A percentile compares a stretch with the other conserved stretches of the same genome.
phyloP scores from a whole-genome alignment of 2,329 filamentous ascomycete species.

The Aureobasidium sp. region DNA sequence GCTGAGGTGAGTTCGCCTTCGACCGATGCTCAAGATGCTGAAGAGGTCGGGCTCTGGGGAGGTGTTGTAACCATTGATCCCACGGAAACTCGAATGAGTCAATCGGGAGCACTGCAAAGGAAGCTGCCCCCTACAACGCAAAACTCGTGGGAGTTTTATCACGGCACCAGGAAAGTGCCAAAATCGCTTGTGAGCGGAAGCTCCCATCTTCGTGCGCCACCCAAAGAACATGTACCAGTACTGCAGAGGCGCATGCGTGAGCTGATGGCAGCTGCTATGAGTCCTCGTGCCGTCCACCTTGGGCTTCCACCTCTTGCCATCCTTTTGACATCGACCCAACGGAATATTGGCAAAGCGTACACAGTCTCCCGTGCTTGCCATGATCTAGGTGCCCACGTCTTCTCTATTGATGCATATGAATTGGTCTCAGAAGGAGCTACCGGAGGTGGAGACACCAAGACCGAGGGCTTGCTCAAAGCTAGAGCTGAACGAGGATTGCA shows the following conservation, averaged over 20 bases:
- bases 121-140: slow-evolving; percentile 68
- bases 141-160: slow-evolving; percentile 84
- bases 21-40: slow-evolving; percentile 45
- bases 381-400: slow-evolving; percentile 85
- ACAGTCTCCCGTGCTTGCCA: slow-evolving; percentile 69
- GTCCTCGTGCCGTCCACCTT: slow-evolving; percentile 75
- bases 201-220: slow-evolving; percentile 34
- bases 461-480: slow-evolving; percentile 81
- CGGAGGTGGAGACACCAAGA: slow-evolving; percentile 86
- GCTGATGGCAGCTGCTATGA: slow-evolving; percentile 81
- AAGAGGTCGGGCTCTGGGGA: slow-evolving; percentile 69
- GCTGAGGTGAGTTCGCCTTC: slow-evolving; percentile 57
- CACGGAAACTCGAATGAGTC: slow-evolving; percentile 78
- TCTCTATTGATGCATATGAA: slow-evolving; percentile 84
- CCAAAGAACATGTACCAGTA: slow-evolving; percentile 37
- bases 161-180: slow-evolving; percentile 61
- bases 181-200: slow-evolving; percentile 50
- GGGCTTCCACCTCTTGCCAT: slow-evolving; percentile 84
- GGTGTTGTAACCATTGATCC: slow-evolving; percentile 81
- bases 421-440: slow-evolving; percentile 86
- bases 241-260: slow-evolving; percentile 64
- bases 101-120: slow-evolving; percentile 79
- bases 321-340: slow-evolving; percentile 81
- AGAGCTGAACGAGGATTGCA: slow-evolving; percentile 82
- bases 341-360: slow-evolving; percentile 86